phyloP scores from a whole-genome alignment of 1,284 basidiomycete species.

The Hymenochaete sp. region DNA sequence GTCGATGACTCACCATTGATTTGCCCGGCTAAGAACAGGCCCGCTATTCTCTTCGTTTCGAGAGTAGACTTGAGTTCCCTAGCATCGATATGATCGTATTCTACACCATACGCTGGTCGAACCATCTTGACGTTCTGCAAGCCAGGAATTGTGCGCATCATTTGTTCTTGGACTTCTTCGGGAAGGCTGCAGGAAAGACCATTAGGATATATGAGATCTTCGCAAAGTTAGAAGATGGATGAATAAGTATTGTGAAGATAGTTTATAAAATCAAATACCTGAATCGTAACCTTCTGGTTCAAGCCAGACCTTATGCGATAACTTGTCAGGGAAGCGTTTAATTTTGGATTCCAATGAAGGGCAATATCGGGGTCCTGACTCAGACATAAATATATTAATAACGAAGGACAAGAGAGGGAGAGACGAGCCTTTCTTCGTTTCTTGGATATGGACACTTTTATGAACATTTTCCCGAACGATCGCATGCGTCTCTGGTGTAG shows the following conservation, averaged over 20 bases:
- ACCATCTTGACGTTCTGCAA: constrained; percentile 78
- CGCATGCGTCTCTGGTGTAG: constrained; percentile 64
- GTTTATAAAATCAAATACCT: constrained; percentile 38
- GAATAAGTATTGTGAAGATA: no score
- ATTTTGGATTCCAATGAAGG: constrained; percentile 87
- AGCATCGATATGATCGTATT: constrained; percentile 89
- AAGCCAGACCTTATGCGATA: constrained; percentile 73
- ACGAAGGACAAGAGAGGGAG: constrained; percentile 1
- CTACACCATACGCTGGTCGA: constrained; percentile 83
- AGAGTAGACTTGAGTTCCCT: constrained; percentile 74
- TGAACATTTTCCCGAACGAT: constrained; percentile 69
- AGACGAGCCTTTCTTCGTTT: constrained; percentile 59
- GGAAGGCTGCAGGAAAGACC: constrained; percentile 84
- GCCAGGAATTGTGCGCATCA: constrained; percentile 79
- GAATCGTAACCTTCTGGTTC: constrained; percentile 89
- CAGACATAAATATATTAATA: background rate
- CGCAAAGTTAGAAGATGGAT: no score
- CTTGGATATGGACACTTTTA: constrained; percentile 75
- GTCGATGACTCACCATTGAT: constrained; percentile 53
- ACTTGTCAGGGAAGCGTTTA: constrained; percentile 66
- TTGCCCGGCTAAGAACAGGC: constrained; percentile 81
- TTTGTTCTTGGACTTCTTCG: constrained; percentile 68
- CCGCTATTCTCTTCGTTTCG: constrained; percentile 80
- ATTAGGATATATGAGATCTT: constrained; percentile 82
- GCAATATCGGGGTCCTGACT: constrained; percentile 80